Conservation (phyloP, 352 stramenopile genomes). For the Globisporangium splendens region DNA sequence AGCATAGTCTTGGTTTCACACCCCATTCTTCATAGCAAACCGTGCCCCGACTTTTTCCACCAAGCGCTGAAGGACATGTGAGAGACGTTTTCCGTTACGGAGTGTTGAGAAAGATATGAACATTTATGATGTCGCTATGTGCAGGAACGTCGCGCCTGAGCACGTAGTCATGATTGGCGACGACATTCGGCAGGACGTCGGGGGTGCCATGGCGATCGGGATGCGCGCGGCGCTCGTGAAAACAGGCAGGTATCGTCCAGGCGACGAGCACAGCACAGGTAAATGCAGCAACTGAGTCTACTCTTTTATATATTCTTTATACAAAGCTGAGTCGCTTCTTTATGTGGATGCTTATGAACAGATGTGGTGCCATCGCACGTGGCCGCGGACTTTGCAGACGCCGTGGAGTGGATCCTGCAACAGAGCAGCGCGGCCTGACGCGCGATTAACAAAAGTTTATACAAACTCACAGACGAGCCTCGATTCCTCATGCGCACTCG, state of each 20-base stretch:
- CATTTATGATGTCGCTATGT: too few relatives aligned
- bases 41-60: constrained; percentile 38
- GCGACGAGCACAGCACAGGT: constrained; percentile 26
- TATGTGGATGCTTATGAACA: constrained; percentile 8
- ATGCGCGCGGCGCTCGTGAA: constrained; percentile 43
- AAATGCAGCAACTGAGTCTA: background rate
- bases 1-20: background rate
- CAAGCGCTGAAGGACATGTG: constrained; percentile 45
- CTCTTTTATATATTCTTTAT: background rate
- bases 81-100: too few relatives aligned
- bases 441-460: background rate
- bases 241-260: constrained; percentile 47
- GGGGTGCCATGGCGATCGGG: constrained; percentile 36
- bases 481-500: too few relatives aligned
- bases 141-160: constrained; percentile 23
- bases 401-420: constrained; percentile 29
- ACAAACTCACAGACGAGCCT: too few relatives aligned
- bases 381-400: constrained; percentile 23
- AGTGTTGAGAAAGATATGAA: too few relatives aligned
- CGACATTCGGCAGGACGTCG: constrained; percentile 48
- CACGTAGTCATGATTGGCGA: constrained; percentile 59
- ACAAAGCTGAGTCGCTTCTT: background rate
- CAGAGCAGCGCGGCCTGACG: constrained; percentile 1
- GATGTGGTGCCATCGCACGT: constrained; percentile 18
- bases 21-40: constrained; percentile 29